Conservation (phyloP, 2,329 filamentous ascomycete genomes). For the Calonectria pseudoturangicola region DNA sequence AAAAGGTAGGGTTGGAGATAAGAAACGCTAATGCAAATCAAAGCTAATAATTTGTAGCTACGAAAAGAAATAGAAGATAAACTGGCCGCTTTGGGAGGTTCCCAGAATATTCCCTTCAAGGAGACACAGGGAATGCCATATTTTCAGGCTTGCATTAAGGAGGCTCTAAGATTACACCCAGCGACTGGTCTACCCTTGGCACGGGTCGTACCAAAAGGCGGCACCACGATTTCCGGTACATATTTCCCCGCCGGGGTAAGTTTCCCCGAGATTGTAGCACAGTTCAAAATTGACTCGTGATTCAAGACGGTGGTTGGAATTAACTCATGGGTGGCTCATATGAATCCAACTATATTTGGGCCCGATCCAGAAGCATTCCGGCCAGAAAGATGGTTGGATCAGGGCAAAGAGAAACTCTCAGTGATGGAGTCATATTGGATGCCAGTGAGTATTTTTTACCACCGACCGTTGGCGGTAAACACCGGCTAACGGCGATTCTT, state of each 20-base stretch:
- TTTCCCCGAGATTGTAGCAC: constrained; percentile 4
- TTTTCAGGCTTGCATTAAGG: constrained; percentile 71
- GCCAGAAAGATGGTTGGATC: constrained; percentile 68
- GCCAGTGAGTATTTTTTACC: neutral
- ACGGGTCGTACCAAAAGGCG: constrained; percentile 66
- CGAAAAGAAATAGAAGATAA: constrained; percentile 30
- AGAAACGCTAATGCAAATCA: neutral
- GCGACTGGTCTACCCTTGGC: constrained; percentile 68
- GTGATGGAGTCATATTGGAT: constrained; percentile 33
- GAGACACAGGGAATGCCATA: constrained; percentile 67
- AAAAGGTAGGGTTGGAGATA: neutral
- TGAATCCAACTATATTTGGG: constrained; percentile 65
- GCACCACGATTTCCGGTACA: constrained; percentile 60
- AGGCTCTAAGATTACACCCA: constrained; percentile 69
- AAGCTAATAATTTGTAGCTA: neutral
- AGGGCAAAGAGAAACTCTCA: constrained; percentile 8
- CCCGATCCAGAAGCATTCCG: constrained; percentile 65
- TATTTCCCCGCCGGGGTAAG: constrained; percentile 52
- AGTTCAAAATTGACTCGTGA: constrained; percentile 52
- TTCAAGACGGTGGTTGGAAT: constrained; percentile 62
- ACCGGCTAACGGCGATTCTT: neutral
- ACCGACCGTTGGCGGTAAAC: neutral
- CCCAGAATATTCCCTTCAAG: constrained; percentile 55
- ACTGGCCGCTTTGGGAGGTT: neutral
- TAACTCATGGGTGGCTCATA: constrained; percentile 62